Percentiles rank a stretch among this genome's conserved stretches.
phyloP scores from a whole-genome alignment of 495 filamentous ascomycete genomes.

The Annulohypoxylon stygium region DNA sequence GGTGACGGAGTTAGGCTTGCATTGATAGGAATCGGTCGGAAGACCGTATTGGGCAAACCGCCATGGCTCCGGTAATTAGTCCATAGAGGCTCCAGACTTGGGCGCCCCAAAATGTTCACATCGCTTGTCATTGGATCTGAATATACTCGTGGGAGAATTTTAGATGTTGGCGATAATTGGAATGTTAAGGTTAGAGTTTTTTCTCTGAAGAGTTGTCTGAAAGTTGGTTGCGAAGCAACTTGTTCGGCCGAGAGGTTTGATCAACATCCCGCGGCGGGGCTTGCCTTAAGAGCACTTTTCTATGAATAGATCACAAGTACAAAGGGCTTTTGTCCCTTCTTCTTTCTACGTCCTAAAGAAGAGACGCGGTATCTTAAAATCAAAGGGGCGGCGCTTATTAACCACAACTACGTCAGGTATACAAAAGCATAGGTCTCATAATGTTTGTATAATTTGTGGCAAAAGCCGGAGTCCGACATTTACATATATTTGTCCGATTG shows the following conservation, averaged over 20 bases:
- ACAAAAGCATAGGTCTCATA: conserved; percentile 16
- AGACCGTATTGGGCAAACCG: conserved; percentile 27
- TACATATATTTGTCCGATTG: neutral
- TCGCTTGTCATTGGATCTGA: conserved; percentile 42
- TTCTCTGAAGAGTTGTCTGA: conserved; percentile 19
- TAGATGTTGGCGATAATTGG: neutral
- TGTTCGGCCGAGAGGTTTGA: conserved; percentile 6
- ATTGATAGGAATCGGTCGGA: conserved; percentile 45
- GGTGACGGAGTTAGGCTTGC: conserved; percentile 50
- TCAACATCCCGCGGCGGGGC: conserved; percentile 8
- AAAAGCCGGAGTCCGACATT: conserved; percentile 9
- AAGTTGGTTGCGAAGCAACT: conserved; percentile 6
- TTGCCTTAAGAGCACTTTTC: conserved; percentile 29
- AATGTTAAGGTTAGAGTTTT: neutral
- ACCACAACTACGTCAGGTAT: neutral
- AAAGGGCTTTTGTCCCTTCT: conserved; percentile 29
- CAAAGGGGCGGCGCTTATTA: conserved; percentile 22
- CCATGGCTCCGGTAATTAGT: conserved; percentile 45
- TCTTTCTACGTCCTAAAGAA: conserved; percentile 23
- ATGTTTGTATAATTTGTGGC: conserved; percentile 16
- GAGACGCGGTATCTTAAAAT: conserved; percentile 5
- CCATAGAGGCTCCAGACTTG: conserved; percentile 57
- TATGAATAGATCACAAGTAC: conserved; percentile 40
- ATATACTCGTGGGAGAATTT: neutral
- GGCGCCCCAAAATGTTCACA: conserved; percentile 48